These are phyloP conservation scores for Panellus pusillus DNA, from an alignment of 768 basidiomycete genomes.

Conservation along the genomic window DNA sequence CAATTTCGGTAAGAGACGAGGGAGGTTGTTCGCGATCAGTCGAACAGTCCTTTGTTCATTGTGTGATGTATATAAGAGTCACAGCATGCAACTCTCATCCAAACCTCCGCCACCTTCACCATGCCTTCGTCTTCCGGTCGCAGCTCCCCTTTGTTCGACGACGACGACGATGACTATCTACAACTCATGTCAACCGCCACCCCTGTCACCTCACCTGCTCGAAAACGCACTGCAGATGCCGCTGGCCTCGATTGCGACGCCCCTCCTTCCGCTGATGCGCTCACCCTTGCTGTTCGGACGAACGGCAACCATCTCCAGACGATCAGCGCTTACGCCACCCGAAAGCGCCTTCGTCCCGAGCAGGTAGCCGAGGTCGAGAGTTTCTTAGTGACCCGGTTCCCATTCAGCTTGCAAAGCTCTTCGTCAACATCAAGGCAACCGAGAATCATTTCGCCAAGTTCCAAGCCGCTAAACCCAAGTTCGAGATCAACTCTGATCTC, in stretches of 20 bases:
- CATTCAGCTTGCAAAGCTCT: conserved; percentile 1
- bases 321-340: not conserved
- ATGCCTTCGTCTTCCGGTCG: not conserved
- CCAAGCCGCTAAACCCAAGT: conserved; percentile 4
- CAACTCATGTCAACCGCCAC: conserved; percentile 1
- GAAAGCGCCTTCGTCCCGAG: conserved; percentile 5
- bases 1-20: not conserved
- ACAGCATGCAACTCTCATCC: not conserved
- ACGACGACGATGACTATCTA: conserved; percentile 2
- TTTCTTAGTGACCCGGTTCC: conserved; percentile 1
- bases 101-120: not conserved
- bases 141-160: not conserved
- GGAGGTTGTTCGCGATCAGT: no score
- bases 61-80: not conserved
- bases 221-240: conserved; percentile 1
- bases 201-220: not conserved
- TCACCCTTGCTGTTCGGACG: not conserved
- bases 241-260: not conserved
- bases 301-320: conserved; percentile 1
- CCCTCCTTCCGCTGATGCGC: not conserved
- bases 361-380: not conserved
- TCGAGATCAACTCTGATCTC: conserved; percentile 1
- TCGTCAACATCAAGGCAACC: not conserved
- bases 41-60: not conserved
- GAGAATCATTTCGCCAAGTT: conserved; percentile 1